Conservation (phyloP, 1,284 basidiomycete genomes). For the Tilletia indica region DNA sequence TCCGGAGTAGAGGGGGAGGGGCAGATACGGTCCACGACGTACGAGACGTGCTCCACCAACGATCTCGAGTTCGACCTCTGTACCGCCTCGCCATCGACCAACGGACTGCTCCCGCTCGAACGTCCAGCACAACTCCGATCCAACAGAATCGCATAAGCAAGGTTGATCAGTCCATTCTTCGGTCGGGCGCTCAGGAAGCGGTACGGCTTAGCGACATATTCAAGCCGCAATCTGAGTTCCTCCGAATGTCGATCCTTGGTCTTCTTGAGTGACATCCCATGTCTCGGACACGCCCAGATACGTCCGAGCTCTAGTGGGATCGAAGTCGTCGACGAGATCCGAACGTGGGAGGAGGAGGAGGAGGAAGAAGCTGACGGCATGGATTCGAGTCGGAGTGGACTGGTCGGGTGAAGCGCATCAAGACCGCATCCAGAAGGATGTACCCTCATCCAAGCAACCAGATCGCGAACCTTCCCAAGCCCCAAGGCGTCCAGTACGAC, state of each 20-base stretch:
- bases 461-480: slow-evolving; percentile 6
- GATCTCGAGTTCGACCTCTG: neutral
- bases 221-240: neutral
- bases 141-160: neutral
- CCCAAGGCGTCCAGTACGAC: neutral
- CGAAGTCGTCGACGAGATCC: neutral
- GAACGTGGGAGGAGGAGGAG: neutral
- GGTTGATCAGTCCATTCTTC: slow-evolving; percentile 8
- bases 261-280: slow-evolving; percentile 4
- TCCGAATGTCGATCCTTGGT: neutral
- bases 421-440: slow-evolving; percentile 15
- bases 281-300: slow-evolving; percentile 10
- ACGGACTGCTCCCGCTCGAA: too few relatives aligned
- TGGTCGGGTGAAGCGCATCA: neutral
- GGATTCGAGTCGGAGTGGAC: slow-evolving; percentile 8
- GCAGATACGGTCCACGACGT: neutral
- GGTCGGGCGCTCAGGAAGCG: slow-evolving; percentile 8
- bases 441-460: neutral
- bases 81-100: too few relatives aligned
- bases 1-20: neutral
- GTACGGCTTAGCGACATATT: slow-evolving; percentile 9
- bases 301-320: neutral
- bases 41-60: neutral
- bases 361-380: neutral
- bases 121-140: neutral